Evolutionary conservation across 257 asterid species (phyloP), one percentile per base, ranked within the genome.

Genomic region (Fraxinus anomala): DNA sequence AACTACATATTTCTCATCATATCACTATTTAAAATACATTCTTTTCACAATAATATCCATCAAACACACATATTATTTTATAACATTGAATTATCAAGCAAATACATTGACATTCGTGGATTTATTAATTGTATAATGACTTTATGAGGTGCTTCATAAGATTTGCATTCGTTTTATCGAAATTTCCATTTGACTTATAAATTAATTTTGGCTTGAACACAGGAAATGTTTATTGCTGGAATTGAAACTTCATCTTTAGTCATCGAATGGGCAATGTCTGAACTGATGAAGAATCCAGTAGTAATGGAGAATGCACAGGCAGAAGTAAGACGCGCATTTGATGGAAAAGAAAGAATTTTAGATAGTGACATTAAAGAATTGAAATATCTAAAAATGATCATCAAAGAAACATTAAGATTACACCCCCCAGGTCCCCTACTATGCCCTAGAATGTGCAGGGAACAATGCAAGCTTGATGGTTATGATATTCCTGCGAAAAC

Each of bases 191-290:
- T 5, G 13, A 44, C 54, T 13, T 13, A 13, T 13, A 44, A 44
- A 13, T 44, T 13, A 44, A 13, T 44, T 44, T 12, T 13, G 19
- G 17, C 7, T 63, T 24, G 34, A 23, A 63, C 6, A 19, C 31
- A 63, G 68, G 68, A 63, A 63, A 63, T 63, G 68, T 63, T 63
- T 19, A 24, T 63, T 63, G 68, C 68, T 3, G 68, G 68, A 23
- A 63, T 63, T 21, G 68, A 63, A 23, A 63, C 68, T 24, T 63
- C 68, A 63, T 63, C 68, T 5, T 63, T 63, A 23, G 68, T 63
- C 31, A 63, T 63, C 34, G 68, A 63, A 12, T 63, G 68, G 68
- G 68, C 68, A 7, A 63, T 63, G 68, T 63, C 68, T 3, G 68
- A 63, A 10, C 13, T 63, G 16, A 63, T 63, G 68, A 63, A 63